Conservation (phyloP, 768 basidiomycete genomes). For the Tylopilus intermedius region DNA sequence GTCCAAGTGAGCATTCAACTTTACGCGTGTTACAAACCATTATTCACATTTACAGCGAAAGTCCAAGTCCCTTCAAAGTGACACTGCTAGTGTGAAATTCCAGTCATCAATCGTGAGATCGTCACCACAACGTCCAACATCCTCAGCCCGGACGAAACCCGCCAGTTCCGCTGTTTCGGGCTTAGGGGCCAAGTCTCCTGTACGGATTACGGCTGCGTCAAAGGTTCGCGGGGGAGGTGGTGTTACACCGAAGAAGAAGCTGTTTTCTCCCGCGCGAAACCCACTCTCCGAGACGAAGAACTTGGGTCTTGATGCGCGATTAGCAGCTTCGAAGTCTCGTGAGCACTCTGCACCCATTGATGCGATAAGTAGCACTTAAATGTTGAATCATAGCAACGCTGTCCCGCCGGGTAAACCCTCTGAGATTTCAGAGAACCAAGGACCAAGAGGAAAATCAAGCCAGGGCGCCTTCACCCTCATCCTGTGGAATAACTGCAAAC, state of each 20-base stretch:
- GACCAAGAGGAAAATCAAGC: conserved; percentile 5
- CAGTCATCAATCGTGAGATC: conserved; percentile 9
- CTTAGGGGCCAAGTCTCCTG: conserved; percentile 19
- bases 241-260: conserved; percentile 24
- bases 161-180: neutral
- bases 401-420: conserved; percentile 11
- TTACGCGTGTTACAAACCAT: neutral
- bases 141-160: conserved; percentile 9
- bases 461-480: conserved; percentile 3
- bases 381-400: conserved; percentile 6
- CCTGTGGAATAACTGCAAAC: neutral
- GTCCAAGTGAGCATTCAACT: conserved; percentile 46
- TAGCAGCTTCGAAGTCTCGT: conserved; percentile 17
- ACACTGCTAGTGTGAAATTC: conserved; percentile 4
- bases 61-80: conserved; percentile 10
- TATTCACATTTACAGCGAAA: conserved; percentile 11
- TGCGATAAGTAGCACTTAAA: neutral
- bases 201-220: conserved; percentile 10
- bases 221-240: conserved; percentile 21
- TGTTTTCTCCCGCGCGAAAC: conserved; percentile 13
- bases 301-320: conserved; percentile 7
- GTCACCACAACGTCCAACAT: conserved; percentile 8
- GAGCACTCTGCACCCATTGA: conserved; percentile 5
- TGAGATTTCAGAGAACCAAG: conserved; percentile 9
- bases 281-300: conserved; percentile 27